These are phyloP conservation scores for Sugiyamaella lignohabitans DNA, from an alignment of 805 yeast species.

Conservation along the genomic window DNA sequence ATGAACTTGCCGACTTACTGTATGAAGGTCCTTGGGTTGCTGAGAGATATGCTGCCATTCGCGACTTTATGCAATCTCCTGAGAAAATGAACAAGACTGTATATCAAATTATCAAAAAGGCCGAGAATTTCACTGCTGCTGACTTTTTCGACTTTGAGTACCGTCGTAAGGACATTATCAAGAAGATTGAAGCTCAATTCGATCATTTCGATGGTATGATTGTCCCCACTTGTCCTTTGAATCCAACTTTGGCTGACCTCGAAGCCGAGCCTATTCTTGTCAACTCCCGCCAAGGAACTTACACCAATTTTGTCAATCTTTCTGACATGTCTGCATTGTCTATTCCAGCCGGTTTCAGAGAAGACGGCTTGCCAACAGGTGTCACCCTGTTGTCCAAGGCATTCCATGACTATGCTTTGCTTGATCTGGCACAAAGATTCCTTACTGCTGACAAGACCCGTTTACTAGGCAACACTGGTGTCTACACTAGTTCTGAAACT, in stretches of 20 bases:
- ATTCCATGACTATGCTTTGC: slow-evolving; percentile 81
- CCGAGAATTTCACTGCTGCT: slow-evolving; percentile 72
- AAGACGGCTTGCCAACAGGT: slow-evolving; percentile 87
- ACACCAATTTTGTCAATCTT: slow-evolving; percentile 93
- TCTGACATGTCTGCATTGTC: slow-evolving; percentile 92
- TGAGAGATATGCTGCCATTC: slow-evolving; percentile 81
- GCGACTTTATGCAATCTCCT: slow-evolving; percentile 67
- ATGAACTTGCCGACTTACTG: slow-evolving; percentile 76
- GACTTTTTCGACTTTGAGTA: slow-evolving; percentile 82
- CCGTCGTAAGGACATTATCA: slow-evolving; percentile 72
- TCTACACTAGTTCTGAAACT: slow-evolving; percentile 37
- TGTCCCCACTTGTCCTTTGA: slow-evolving; percentile 92
- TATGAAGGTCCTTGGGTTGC: slow-evolving; percentile 99
- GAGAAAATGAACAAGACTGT: slow-evolving; percentile 82
- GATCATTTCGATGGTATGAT: slow-evolving; percentile 63
- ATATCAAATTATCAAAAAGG: slow-evolving; percentile 63
- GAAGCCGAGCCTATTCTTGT: slow-evolving; percentile 70
- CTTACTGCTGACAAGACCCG: slow-evolving; percentile 42
- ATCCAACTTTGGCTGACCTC: slow-evolving; percentile 73
- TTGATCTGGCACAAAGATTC: slow-evolving; percentile 73
- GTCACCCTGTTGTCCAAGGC: slow-evolving; percentile 75
- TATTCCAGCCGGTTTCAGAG: slow-evolving; percentile 81
- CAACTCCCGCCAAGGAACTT: slow-evolving; percentile 93
- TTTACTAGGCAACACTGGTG: slow-evolving; percentile 48
- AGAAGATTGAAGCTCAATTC: slow-evolving; percentile 51